These are phyloP conservation scores for Nemania bipapillata DNA, from an alignment of 2,329 filamentous ascomycete genomes.

Conservation along the genomic window DNA sequence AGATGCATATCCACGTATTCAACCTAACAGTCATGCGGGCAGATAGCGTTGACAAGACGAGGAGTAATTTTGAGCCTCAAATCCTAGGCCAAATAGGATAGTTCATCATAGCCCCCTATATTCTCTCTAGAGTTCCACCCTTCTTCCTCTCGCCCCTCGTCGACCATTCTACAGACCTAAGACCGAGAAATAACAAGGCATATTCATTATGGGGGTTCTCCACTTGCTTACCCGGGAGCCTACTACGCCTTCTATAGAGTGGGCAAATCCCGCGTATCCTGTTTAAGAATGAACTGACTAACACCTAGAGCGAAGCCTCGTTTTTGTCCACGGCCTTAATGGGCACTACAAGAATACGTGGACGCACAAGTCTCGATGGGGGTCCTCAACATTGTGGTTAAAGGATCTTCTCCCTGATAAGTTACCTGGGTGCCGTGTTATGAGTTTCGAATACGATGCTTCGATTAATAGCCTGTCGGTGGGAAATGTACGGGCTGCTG, in stretches of 20 bases:
- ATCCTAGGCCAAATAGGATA: too few species aligned
- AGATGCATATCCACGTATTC: neutral
- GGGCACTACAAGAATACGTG: conserved; percentile 17
- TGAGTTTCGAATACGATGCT: conserved; percentile 15
- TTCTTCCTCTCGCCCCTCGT: neutral
- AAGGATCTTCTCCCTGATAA: conserved; percentile 9
- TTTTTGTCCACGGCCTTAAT: conserved; percentile 19
- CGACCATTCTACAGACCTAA: neutral
- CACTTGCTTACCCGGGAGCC: too few species aligned
- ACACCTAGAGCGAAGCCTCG: neutral
- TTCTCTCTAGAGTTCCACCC: neutral
- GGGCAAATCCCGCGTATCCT: neutral
- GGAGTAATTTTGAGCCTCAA: too few species aligned
- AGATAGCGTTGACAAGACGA: too few species aligned
- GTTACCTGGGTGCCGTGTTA: conserved; percentile 6
- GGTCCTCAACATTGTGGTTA: neutral
- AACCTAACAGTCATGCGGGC: neutral
- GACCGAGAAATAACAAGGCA: neutral
- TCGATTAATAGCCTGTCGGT: conserved; percentile 2
- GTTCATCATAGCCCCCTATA: neutral
- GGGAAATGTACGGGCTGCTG: neutral
- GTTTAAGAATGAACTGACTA: neutral
- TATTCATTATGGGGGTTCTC: too few species aligned
- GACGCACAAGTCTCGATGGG: conserved; percentile 1
- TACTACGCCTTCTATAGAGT: neutral